Percentiles rank a stretch among this genome's conserved stretches.
phyloP scores from a whole-genome alignment of 2,329 filamentous ascomycete genomes.

The Cladosporium colombiae region DNA sequence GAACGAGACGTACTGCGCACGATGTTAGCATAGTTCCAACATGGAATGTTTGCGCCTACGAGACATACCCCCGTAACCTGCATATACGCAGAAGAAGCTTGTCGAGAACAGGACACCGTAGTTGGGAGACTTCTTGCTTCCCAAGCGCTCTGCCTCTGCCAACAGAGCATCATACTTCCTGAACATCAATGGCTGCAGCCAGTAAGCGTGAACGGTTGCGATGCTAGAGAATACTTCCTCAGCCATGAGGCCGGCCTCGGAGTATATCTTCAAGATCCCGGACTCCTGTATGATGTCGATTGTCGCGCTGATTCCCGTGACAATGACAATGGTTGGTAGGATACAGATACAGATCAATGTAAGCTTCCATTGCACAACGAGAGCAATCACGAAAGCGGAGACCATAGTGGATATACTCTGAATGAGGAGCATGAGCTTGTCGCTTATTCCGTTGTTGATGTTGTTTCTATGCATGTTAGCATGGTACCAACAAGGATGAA shows the following conservation, averaged over 20 bases:
- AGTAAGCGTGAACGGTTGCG: slow-evolving; percentile 53
- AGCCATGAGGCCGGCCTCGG: slow-evolving; percentile 48
- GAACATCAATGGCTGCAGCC: slow-evolving; percentile 46
- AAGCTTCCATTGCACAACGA: slow-evolving; percentile 47
- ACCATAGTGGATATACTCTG: slow-evolving; percentile 43
- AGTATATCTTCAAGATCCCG: slow-evolving; percentile 39
- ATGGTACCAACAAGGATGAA: neutral
- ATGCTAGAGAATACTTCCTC: slow-evolving; percentile 55
- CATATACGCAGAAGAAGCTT: slow-evolving; percentile 46
- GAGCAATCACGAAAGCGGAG: slow-evolving; percentile 43
- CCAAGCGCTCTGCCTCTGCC: slow-evolving; percentile 45
- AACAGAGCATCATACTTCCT: slow-evolving; percentile 48
- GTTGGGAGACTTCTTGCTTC: slow-evolving; percentile 46
- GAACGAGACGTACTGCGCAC: neutral
- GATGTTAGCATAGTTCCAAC: neutral
- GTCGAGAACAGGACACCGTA: slow-evolving; percentile 47
- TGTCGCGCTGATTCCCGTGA: slow-evolving; percentile 36
- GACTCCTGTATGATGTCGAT: slow-evolving; percentile 16
- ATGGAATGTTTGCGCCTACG: too few relatives aligned
- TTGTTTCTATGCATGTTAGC: slow-evolving; percentile 5
- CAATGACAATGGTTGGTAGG: slow-evolving; percentile 47
- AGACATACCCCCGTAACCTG: slow-evolving; percentile 35
- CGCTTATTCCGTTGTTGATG: slow-evolving; percentile 44
- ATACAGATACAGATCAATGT: slow-evolving; percentile 50
- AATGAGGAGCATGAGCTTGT: slow-evolving; percentile 41